Evolutionary conservation across 345 rosid genomes (phyloP), one percentile per base, ranked within the genome.

Genomic region (Ailanthus altissimus): DNA sequence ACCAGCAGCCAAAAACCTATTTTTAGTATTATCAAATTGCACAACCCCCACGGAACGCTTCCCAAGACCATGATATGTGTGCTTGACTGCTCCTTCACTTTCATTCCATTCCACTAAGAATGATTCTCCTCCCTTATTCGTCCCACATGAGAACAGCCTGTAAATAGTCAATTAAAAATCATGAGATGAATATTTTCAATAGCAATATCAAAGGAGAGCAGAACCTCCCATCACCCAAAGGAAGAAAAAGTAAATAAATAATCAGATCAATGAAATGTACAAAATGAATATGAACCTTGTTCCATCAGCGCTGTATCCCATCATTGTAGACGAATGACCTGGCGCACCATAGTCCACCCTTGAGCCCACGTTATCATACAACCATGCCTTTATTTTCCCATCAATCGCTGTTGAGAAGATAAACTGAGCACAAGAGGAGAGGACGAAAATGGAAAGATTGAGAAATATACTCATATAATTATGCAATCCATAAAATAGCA

Each of bases 321-420:
- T 92, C 72, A 79, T 83, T 46, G 92, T 92, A 49, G 92, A 85
- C 28, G 93, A 86, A 59, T 84, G 92, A 36, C 94, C 93, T 9
- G 97, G 97, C 47, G 97, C 93, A 86, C 88, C 89, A 79, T 92
- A 92, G 82, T 92, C 97, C 77, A 89, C 94, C 82, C 93, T 88
- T 40, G 94, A 90, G 21, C 97, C 94, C 81, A 80, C 0, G 64
- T 86, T 81, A 75, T 92, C 94, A 83, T 92, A 92, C 82, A 92
- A 66, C 94, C 97, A 92, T 67, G 97, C 97, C 81, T 92, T 92
- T 67, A 90, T 92, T 85, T 92, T 90, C 82, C 94, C 97, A 83
- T 92, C 94, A 45, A 84, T 80, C 26, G 97, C 90, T 9, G 97
- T 89, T 73, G 97, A 89, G 84, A 90, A 92, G 78, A 92, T 85